Evolutionary conservation across 78 protist genomes (phyloP).

Genomic region (Speleostelium caveatum): DNA sequence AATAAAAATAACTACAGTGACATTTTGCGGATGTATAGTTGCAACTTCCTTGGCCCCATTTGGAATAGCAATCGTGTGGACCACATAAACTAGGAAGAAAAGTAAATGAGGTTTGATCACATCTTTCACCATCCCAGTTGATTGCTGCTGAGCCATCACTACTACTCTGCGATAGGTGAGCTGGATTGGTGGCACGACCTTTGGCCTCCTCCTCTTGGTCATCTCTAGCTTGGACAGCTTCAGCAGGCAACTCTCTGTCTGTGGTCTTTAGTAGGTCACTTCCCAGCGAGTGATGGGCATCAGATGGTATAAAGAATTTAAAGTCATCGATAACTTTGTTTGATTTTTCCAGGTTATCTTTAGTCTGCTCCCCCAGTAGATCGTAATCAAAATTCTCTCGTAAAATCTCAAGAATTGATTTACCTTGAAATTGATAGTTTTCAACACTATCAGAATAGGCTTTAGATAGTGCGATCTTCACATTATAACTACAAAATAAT

Average conservation of each 20-base stretch:
- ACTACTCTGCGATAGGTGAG: neutral
- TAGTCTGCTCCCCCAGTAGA: neutral
- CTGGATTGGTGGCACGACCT: neutral
- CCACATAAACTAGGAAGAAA: neutral
- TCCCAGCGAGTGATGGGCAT: neutral
- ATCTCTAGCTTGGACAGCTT: neutral
- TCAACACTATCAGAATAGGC: neutral
- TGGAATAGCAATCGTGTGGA: slow-evolving; percentile 9
- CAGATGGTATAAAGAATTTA: neutral
- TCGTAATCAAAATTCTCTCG: slow-evolving; percentile 1
- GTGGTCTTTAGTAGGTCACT: neutral
- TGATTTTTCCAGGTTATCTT: neutral
- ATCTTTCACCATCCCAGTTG: slow-evolving; percentile 10
- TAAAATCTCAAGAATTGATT: neutral
- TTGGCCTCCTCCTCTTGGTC: neutral
- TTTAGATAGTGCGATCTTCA: neutral
- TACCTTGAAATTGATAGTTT: neutral
- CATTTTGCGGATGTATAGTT: neutral
- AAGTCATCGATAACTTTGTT: neutral
- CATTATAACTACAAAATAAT: neutral
- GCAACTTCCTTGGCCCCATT: slow-evolving; percentile 67
- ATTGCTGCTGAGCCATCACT: neutral
- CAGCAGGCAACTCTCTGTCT: neutral
- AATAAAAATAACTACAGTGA: slow-evolving; percentile 8
- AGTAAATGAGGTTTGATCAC: slow-evolving; percentile 14